These are phyloP conservation scores for Lachancea sp. DNA, from an alignment of 805 yeast genomes.

Conservation along the genomic window DNA sequence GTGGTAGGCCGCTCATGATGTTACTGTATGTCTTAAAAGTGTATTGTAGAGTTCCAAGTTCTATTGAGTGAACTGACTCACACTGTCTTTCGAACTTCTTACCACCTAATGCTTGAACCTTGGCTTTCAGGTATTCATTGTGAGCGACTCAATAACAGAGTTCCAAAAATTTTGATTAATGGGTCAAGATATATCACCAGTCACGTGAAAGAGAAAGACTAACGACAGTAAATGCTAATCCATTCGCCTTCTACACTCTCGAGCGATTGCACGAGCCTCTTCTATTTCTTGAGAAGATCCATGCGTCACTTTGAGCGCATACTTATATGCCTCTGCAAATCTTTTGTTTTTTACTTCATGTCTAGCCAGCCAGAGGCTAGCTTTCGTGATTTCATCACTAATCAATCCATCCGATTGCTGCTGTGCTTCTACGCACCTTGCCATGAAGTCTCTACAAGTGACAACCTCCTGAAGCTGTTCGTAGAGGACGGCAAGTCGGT, in stretches of 20 bases:
- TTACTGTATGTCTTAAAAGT: background rate
- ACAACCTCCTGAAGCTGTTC: constrained; percentile 47
- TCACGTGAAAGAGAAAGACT: background rate
- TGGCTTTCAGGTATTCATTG: background rate
- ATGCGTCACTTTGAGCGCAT: constrained; percentile 62
- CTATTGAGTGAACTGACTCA: no score
- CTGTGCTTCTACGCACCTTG: constrained; percentile 48
- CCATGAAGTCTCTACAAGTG: constrained; percentile 57
- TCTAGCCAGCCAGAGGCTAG: constrained; percentile 81
- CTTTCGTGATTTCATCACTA: constrained; percentile 69
- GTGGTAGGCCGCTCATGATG: constrained; percentile 13
- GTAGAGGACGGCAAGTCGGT: constrained; percentile 60
- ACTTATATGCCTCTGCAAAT: constrained; percentile 62
- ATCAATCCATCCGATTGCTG: constrained; percentile 54
- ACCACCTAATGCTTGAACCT: no score
- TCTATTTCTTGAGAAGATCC: constrained; percentile 84
- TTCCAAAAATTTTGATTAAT: background rate
- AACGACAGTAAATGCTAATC: background rate
- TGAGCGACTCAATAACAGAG: background rate
- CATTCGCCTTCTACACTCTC: constrained; percentile 62
- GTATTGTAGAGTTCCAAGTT: no score
- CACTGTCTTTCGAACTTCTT: no score
- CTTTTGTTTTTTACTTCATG: constrained; percentile 50
- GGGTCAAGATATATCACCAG: background rate
- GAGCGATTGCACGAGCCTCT: constrained; percentile 77